Base-by-base conservation (phyloP, 805 yeast genomes). In the Cyberlindnera lachancei region DNA sequence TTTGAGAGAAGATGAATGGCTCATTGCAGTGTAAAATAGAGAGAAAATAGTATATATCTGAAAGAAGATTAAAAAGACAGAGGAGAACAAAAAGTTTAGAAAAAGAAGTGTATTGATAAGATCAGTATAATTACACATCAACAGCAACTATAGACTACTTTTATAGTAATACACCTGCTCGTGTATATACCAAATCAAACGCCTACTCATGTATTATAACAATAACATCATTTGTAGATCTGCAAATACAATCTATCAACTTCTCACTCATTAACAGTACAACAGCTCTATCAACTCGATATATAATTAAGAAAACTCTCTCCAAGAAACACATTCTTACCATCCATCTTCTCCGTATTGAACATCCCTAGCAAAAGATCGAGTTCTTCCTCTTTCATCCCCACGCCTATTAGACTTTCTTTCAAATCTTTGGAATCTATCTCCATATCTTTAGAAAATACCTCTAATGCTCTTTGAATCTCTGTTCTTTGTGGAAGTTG, bases 271-370 rank as follows among this genome's bases (percentile, higher is more conserved):
- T n/a, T n/a, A n/a, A n/a, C n/a, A n/a, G n/a, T n/a, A n/a, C n/a
- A n/a, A 26, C 17, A 7, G 17, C 22, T 18, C 9, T 16, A 8
- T 22, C 21, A 33, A 24, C 21, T 18, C 21, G 52, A 39, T 11
- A 50, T 30, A 26, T 33, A 38, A n/a, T 71, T 70, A 22, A 83
- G 56, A 62, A 87, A 82, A 38, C 70, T 73, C 21, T 67, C 61
- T 5, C 81, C 85, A 45, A 70, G 56, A 48, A 87, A 81, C 16
- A 68, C 48, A 35, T 62, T 65, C 34, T 70, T 71, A 0, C 83
- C 82, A 36, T 75, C 66, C 55, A 75, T 59, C 38, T 59, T 62
- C 25, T 67, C 71, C 30, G 64, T 67, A 19, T 67, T 65, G 52
- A 79, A 86, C 6, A 72, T 72, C 13, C 62, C 58, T 9, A 82